A percentile compares a stretch with the other conserved stretches of the same genome.
Evolutionary conservation across 164 flowering plant genomes (phyloP).

Genomic region (Brasenia schreberi): DNA sequence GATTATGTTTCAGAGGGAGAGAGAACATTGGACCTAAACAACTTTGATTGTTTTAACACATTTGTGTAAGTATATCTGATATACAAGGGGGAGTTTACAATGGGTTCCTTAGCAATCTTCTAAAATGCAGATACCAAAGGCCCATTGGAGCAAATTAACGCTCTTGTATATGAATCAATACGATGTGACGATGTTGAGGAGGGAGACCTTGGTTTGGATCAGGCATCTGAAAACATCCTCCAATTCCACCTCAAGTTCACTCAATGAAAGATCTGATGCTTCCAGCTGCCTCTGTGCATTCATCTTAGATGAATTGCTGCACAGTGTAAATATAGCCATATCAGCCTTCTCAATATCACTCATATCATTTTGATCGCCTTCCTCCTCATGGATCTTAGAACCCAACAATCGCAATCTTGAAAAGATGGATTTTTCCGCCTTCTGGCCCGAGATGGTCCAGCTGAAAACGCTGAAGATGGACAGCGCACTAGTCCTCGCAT

Average conservation of each 20-base stretch:
- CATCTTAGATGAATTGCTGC: constrained; percentile 9
- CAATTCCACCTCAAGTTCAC: constrained; percentile 34
- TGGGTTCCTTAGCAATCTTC: not conserved
- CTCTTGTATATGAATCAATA: not conserved
- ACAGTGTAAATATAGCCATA: constrained; percentile 9
- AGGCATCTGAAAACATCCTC: constrained; percentile 38
- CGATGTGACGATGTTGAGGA: not conserved
- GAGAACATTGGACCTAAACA: no score
- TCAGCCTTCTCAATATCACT: constrained; percentile 27
- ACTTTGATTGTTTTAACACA: not conserved
- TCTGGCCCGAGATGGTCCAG: constrained; percentile 15
- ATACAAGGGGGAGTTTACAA: not conserved
- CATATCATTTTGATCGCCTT: constrained; percentile 6
- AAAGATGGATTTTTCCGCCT: constrained; percentile 18
- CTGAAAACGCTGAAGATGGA: constrained; percentile 23
- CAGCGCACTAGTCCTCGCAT: constrained; percentile 17
- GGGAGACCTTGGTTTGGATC: constrained; percentile 46
- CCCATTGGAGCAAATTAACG: not conserved
- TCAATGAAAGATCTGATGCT: constrained; percentile 31
- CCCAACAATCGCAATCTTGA: constrained; percentile 16
- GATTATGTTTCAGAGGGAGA: constrained; percentile 11
- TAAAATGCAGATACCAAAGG: not conserved
- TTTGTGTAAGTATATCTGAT: not conserved
- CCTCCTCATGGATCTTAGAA: constrained; percentile 14
- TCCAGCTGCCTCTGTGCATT: constrained; percentile 28